Percentiles rank a stretch among this genome's conserved stretches.
Evolutionary conservation across 2,329 filamentous ascomycete species (phyloP).

Genomic region (Phialophora verrucosa): DNA sequence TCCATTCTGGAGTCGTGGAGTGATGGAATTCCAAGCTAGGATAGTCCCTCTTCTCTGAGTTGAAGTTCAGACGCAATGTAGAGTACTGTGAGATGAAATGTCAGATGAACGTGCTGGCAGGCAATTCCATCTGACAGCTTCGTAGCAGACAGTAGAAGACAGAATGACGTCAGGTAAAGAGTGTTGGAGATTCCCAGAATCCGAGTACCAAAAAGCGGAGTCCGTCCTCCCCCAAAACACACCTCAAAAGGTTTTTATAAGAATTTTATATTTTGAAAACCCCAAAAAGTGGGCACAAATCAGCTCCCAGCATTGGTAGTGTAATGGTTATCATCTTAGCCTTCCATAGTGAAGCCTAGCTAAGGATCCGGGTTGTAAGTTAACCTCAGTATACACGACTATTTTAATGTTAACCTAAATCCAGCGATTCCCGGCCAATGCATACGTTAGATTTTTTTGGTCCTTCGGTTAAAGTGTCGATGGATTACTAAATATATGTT

Average conservation of each 20-base stretch:
- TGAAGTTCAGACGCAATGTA: background rate
- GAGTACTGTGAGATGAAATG: background rate
- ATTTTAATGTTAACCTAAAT: too few species aligned
- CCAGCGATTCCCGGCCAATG: too few species aligned
- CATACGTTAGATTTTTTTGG: too few species aligned
- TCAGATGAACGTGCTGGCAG: background rate
- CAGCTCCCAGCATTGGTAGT: slow-evolving; percentile 18
- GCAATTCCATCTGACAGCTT: background rate
- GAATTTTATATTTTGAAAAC: slow-evolving; percentile 9
- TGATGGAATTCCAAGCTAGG: background rate
- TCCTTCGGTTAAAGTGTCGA: too few species aligned
- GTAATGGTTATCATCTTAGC: slow-evolving; percentile 14
- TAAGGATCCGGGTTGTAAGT: background rate
- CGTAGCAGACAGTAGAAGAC: too few species aligned
- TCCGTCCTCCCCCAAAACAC: background rate
- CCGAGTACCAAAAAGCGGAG: background rate
- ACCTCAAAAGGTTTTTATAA: background rate
- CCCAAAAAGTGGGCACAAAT: slow-evolving; percentile 6
- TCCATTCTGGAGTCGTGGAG: slow-evolving; percentile 26
- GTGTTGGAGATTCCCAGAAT: background rate
- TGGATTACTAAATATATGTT: too few species aligned
- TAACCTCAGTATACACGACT: too few species aligned
- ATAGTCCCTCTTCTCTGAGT: background rate
- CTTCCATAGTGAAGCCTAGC: background rate
- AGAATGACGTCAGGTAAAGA: background rate